Evolutionary conservation across 2,329 filamentous ascomycete genomes (phyloP), one percentile per base, ranked within the genome.

Genomic region (Beauveria sp.): DNA sequence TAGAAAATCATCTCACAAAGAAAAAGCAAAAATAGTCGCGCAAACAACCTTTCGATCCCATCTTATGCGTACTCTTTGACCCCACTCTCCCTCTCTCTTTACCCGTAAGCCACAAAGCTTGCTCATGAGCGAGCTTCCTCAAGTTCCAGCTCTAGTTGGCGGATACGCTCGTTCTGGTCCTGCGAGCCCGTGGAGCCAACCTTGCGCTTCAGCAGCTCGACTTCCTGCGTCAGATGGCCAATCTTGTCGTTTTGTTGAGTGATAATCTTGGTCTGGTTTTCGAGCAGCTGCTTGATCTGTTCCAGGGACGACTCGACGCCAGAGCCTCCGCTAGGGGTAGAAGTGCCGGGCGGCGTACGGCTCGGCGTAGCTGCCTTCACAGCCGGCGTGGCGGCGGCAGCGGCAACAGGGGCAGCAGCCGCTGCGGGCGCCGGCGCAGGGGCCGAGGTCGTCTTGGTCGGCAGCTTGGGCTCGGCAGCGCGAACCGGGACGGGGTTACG

Each of bases 201-300:
- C 73, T 86, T 89, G 74, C 85, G 85, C 83, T 96, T 96, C 67
- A 97, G 80, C 18, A 83, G 82, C 70, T 94, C 91, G 16, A 96
- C 87, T 73, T 96, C 90, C 34, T 78, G 75, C 3, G 89, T 84
- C 53, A 96, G 76, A 30, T 80, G 79, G 55, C 80, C 80, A 67
- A 96, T 91, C 72, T 92, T 87, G 70, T 89, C 82, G 55, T 84
- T 89, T 75, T 96, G 89, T n/a, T 84, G 80, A 64, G 80, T 84
- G 70, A 96, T 90, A 65, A 91, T 85, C 77, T 84, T 85, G 60
- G 84, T 90, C 76, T 96, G 92, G 65, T 84, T 82, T 72, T 90
- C 85, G 40, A 97, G 79, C 67, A 94, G 77, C 60, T 83, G 78
- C 75, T 90, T 93, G 76, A 96, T 94, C 68, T 92, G 84, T 43